Evolutionary conservation across 768 basidiomycete genomes (phyloP).

Genomic region (Calocybe indica): DNA sequence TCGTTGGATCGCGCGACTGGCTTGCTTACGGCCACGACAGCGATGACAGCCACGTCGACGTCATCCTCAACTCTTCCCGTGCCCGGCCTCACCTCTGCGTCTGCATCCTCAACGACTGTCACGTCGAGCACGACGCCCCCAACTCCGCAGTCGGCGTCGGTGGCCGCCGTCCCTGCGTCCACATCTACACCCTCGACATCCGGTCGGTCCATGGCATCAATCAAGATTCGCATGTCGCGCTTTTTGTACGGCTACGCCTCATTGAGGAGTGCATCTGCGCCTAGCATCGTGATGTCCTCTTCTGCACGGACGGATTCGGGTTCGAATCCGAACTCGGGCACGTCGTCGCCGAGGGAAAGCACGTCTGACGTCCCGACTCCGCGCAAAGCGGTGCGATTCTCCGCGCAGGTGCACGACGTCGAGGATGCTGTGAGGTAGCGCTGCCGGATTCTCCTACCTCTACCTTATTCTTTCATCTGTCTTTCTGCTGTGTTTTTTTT

Average conservation of each 20-base stretch:
- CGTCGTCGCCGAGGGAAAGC: conserved; percentile 34
- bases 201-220: conserved; percentile 24
- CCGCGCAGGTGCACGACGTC: conserved; percentile 32
- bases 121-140: conserved; percentile 32
- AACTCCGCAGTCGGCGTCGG: conserved; percentile 8
- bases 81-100: conserved; percentile 32
- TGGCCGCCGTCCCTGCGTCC: conserved; percentile 7
- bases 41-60: conserved; percentile 18
- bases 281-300: conserved; percentile 27
- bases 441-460: background rate
- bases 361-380: conserved; percentile 26
- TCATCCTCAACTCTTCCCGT: conserved; percentile 29
- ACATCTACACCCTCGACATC: conserved; percentile 5
- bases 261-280: conserved; percentile 33
- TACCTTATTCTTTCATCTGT: background rate
- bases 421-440: conserved; percentile 10
- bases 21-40: too few species aligned
- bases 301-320: conserved; percentile 6
- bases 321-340: background rate
- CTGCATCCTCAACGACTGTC: conserved; percentile 43
- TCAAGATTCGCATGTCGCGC: conserved; percentile 46
- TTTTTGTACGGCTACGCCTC: conserved; percentile 35
- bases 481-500: background rate
- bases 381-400: conserved; percentile 61
- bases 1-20: too few species aligned